Conservation (phyloP, 163 green algal species). For the Scenedesmus sp. region DNA sequence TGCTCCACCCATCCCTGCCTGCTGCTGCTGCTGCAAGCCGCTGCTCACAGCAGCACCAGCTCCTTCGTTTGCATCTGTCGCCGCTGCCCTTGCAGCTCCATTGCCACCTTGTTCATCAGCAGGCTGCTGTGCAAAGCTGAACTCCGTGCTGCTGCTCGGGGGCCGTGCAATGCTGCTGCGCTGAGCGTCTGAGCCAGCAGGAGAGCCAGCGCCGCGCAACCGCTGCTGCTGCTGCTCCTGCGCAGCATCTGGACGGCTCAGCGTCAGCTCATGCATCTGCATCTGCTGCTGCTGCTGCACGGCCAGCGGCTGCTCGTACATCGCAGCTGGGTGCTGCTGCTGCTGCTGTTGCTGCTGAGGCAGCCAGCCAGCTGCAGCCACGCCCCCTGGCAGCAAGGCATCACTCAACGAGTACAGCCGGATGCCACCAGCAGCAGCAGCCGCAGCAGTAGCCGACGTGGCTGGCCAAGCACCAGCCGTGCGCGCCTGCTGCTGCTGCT, state of each 20-base stretch:
- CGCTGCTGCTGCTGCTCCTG: not conserved
- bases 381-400: not conserved
- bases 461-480: not conserved
- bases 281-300: conserved; percentile 16
- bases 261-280: conserved; percentile 4
- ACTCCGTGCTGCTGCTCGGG: conserved; percentile 15
- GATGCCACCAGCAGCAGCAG: conserved; percentile 3
- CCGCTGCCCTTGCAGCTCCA: not conserved
- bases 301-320: not conserved
- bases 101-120: not conserved
- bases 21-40: not conserved
- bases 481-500: not conserved
- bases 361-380: not conserved
- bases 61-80: too few relatives aligned
- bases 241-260: not conserved
- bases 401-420: conserved; percentile 5
- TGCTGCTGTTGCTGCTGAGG: conserved; percentile 10
- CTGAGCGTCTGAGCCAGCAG: not conserved
- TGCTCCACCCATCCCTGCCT: not conserved
- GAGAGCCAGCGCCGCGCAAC: not conserved
- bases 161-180: not conserved
- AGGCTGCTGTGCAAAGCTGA: conserved; percentile 9
- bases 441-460: not conserved
- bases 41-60: not conserved
- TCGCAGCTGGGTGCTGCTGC: not conserved